Conservation (phyloP, 371 early-diverging fungal species). For the Saksenaea vasiformis region DNA sequence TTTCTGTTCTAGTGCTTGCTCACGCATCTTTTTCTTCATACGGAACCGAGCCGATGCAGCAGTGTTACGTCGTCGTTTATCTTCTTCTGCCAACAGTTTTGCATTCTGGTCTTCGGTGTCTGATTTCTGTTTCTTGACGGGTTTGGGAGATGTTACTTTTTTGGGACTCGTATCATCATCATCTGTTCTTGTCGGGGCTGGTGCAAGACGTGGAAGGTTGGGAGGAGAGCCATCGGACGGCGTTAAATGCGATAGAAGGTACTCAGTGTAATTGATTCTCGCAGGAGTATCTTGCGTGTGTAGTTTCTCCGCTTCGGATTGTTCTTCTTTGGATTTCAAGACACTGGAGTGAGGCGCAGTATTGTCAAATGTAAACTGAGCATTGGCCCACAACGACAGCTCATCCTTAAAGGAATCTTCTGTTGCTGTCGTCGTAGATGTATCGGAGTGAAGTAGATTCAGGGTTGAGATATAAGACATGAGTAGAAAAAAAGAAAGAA, state of each 20-base stretch:
- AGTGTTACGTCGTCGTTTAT: constrained; percentile 89
- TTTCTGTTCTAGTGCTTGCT: constrained; percentile 77
- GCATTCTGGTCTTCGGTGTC: neutral
- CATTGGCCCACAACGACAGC: constrained; percentile 68
- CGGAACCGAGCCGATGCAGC: constrained; percentile 94
- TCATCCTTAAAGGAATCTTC: constrained; percentile 24
- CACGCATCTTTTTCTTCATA: constrained; percentile 82
- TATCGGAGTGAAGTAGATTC: constrained; percentile 38
- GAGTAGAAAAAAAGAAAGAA: neutral
- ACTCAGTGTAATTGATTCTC: neutral
- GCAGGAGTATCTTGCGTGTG: neutral
- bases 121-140: neutral
- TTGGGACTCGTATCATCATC: neutral
- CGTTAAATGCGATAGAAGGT: neutral
- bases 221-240: neutral
- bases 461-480: constrained; percentile 53
- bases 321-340: neutral
- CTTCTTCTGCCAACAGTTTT: constrained; percentile 56
- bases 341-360: constrained; percentile 41
- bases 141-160: neutral
- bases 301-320: neutral
- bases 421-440: constrained; percentile 34
- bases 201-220: neutral
- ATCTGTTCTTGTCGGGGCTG: neutral
- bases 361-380: constrained; percentile 68